Conservation (phyloP, 495 filamentous ascomycete species). For the Aspergillus leporis region DNA sequence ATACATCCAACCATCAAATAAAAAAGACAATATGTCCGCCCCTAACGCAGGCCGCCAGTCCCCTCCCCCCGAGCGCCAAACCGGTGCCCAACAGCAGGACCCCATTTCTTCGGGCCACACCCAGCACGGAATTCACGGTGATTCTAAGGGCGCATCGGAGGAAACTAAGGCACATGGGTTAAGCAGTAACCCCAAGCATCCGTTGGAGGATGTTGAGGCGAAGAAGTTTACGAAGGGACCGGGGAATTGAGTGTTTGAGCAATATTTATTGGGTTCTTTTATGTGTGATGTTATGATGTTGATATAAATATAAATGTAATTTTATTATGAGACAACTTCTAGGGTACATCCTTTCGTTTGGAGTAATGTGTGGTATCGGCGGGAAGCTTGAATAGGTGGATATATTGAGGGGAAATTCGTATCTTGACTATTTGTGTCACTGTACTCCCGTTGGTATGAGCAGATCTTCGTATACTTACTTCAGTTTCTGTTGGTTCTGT, state of each 20-base stretch:
- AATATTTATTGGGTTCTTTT: neutral
- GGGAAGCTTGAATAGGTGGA: too few relatives aligned
- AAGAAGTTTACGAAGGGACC: constrained; percentile 59
- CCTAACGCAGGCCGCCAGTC: constrained; percentile 71
- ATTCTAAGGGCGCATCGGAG: constrained; percentile 34
- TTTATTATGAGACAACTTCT: neutral
- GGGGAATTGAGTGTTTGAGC: constrained; percentile 16
- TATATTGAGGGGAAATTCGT: too few relatives aligned
- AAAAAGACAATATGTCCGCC: constrained; percentile 30
- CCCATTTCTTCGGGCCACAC: constrained; percentile 59
- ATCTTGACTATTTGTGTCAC: neutral
- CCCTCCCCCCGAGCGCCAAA: constrained; percentile 69
- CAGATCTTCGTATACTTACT: too few relatives aligned
- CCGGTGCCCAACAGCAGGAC: constrained; percentile 62
- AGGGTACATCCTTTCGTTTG: neutral
- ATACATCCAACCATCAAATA: neutral
- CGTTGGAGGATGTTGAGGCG: constrained; percentile 66
- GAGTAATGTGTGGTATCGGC: too few relatives aligned
- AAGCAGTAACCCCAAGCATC: constrained; percentile 67
- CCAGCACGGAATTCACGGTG: constrained; percentile 37
- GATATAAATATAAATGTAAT: neutral
- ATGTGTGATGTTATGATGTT: neutral
- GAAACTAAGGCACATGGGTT: constrained; percentile 38
- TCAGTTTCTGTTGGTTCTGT: too few relatives aligned
- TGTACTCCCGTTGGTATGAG: neutral